Evolutionary conservation across 75 land plant genomes (phyloP).

Genomic region (Larix kaempferi): DNA sequence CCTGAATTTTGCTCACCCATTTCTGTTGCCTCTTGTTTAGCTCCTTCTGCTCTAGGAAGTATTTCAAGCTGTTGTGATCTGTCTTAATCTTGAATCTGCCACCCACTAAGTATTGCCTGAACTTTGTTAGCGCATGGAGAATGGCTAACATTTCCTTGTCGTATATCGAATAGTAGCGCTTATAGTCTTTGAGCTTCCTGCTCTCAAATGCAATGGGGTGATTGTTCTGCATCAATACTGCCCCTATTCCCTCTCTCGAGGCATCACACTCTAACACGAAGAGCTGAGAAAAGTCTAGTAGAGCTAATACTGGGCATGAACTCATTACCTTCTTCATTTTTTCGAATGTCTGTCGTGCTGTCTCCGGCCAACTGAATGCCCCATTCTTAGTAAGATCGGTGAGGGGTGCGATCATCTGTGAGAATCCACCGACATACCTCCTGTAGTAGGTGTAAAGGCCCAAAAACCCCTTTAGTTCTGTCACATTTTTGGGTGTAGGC

Average conservation of each 20-base stretch:
- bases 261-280: no score
- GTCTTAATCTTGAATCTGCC: not conserved
- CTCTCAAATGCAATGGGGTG: no score
- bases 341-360: not conserved
- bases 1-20: no score
- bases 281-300: not conserved
- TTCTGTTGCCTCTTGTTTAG: no score
- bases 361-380: not conserved
- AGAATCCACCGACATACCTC: not conserved
- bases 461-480: not conserved
- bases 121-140: no score
- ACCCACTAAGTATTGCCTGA: no score
- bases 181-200: not conserved
- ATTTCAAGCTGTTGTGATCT: not conserved
- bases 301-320: not conserved
- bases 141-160: no score
- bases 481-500: not conserved
- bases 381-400: not conserved
- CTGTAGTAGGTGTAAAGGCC: constrained; percentile 10
- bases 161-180: not conserved
- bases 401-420: not conserved
- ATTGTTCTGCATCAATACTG: no score
- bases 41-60: not conserved
- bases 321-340: not conserved
- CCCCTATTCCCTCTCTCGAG: no score